These are phyloP conservation scores for Trametes punicea DNA, from an alignment of 768 basidiomycete genomes.

Conservation along the genomic window DNA sequence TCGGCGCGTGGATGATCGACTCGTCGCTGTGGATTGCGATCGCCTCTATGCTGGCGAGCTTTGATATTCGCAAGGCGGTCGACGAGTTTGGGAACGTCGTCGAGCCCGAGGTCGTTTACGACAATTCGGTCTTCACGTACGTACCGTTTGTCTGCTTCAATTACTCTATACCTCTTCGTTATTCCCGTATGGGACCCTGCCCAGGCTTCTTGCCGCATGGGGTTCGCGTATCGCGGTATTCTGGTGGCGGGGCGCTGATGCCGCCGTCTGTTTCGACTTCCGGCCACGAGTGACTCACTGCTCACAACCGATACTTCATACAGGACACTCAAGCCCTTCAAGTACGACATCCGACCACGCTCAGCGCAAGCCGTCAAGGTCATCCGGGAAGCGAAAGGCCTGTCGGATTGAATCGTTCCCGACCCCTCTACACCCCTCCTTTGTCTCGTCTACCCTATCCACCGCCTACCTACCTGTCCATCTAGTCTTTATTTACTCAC, in stretches of 20 bases:
- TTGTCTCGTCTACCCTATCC: neutral
- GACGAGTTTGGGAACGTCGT: conserved; percentile 23
- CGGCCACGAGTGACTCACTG: neutral
- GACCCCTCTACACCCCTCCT: neutral
- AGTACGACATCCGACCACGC: conserved; percentile 49
- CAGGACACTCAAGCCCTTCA: conserved; percentile 50
- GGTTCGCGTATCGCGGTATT: no score
- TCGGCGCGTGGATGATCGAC: conserved; percentile 25
- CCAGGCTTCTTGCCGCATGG: neutral
- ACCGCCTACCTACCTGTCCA: neutral
- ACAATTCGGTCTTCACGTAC: conserved; percentile 65
- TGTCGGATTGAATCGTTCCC: conserved; percentile 5
- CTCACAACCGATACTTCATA: neutral
- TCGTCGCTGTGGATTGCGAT: conserved; percentile 26
- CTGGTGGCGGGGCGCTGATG: no score
- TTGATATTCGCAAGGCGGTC: conserved; percentile 21
- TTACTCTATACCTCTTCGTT: neutral
- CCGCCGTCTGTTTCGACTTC: no score
- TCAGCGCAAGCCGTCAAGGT: conserved; percentile 33
- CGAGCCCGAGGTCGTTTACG: conserved; percentile 44
- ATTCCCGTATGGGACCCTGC: no score
- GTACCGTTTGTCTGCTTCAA: conserved; percentile 21
- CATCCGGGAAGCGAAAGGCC: conserved; percentile 19
- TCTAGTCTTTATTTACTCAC: neutral
- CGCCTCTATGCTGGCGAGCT: conserved; percentile 24